Conservation (phyloP, 2,329 filamentous ascomycete genomes). For the Fonsecaea multimorphosa region DNA sequence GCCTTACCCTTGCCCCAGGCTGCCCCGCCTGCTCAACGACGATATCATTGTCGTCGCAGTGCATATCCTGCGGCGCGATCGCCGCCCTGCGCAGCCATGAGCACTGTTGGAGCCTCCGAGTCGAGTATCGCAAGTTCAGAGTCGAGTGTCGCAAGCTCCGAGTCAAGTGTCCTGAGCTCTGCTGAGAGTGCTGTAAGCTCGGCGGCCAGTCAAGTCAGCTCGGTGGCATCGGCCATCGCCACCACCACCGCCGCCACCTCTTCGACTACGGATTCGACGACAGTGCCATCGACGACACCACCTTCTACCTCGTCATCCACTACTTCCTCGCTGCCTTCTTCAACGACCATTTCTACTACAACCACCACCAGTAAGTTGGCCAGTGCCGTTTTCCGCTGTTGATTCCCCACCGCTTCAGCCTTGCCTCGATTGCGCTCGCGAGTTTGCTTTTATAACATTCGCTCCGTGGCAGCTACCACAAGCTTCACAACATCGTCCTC, state of each 20-base stretch:
- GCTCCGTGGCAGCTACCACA: constrained; percentile 30
- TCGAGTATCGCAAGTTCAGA: background rate
- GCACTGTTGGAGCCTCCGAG: background rate
- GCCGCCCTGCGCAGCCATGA: constrained; percentile 24
- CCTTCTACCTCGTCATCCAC: background rate
- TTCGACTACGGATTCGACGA: constrained; percentile 12
- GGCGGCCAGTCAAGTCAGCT: constrained; percentile 1
- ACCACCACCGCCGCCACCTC: constrained; percentile 15
- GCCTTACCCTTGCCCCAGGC: constrained; percentile 22
- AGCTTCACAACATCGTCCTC: constrained; percentile 18
- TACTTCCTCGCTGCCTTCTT: background rate
- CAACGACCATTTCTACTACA: background rate
- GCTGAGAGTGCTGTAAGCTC: background rate
- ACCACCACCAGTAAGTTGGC: constrained; percentile 29
- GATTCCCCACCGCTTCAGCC: constrained; percentile 17
- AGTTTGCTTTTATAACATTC: constrained; percentile 27
- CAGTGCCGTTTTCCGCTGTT: constrained; percentile 11
- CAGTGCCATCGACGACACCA: background rate
- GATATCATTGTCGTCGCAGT: constrained; percentile 4
- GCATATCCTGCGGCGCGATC: constrained; percentile 19
- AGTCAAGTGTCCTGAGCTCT: background rate
- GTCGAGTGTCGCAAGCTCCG: constrained; percentile 7
- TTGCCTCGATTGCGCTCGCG: background rate
- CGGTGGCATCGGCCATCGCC: constrained; percentile 9
- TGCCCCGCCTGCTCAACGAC: constrained; percentile 13